Evolutionary conservation across 139 green algal species (phyloP).

Genomic region (Chlorella sp.): DNA sequence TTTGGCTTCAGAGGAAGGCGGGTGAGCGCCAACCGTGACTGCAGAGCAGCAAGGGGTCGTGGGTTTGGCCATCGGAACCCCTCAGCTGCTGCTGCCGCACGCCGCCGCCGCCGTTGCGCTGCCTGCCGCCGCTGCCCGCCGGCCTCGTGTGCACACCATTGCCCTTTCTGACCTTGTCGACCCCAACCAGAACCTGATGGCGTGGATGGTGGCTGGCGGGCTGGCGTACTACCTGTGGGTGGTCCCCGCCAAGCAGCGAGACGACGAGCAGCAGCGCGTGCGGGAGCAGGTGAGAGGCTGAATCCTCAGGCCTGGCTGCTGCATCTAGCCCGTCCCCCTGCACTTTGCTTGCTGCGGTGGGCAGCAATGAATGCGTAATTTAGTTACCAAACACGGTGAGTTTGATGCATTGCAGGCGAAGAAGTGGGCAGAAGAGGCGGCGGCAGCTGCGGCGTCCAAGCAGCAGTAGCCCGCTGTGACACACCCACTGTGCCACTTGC

Average conservation of each 20-base stretch:
- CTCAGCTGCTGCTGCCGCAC: no score
- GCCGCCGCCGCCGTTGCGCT: no score
- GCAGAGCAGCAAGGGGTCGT: no score
- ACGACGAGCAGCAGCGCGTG: constrained; percentile 23
- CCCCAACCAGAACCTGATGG: constrained; percentile 12
- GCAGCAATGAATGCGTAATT: no score
- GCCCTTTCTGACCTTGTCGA: not conserved
- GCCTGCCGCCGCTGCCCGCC: no score
- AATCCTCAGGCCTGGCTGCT: no score
- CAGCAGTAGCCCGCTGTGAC: not conserved
- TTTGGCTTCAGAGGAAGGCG: constrained; percentile 11
- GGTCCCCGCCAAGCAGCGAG: not conserved
- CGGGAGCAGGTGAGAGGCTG: not conserved
- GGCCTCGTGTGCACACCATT: no score
- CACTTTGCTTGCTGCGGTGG: no score
- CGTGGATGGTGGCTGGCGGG: constrained; percentile 18
- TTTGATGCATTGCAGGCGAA: constrained; percentile 2
- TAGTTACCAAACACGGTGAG: no score
- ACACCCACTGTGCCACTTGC: not conserved
- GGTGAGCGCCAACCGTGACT: constrained; percentile 3
- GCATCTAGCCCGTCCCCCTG: no score
- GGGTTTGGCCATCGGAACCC: no score
- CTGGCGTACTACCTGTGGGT: constrained; percentile 23
- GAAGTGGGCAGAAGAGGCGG: constrained; percentile 28
- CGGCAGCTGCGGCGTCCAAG: not conserved